Evolutionary conservation across 306 rosid genomes (phyloP).

Genomic region (Glycine tomentella): DNA sequence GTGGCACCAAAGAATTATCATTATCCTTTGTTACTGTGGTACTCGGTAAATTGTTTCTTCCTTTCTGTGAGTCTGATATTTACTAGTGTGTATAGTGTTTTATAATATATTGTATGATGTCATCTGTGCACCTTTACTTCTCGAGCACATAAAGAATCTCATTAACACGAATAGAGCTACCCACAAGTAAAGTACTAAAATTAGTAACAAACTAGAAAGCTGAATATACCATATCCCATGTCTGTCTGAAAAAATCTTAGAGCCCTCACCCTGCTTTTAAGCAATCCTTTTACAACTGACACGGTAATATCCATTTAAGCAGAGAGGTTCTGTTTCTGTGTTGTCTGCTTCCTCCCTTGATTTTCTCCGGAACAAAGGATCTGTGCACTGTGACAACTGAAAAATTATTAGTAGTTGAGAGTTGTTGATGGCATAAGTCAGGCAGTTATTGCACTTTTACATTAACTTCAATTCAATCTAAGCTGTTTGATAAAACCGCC

Average conservation of each 20-base stretch:
- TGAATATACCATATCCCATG: conserved; percentile 36
- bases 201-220: conserved; percentile 37
- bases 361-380: conserved; percentile 39
- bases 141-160: conserved; percentile 40
- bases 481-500: conserved; percentile 34
- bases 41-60: conserved; percentile 1
- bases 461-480: conserved; percentile 12
- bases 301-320: background rate
- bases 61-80: background rate
- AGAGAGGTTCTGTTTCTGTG: background rate
- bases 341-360: conserved; percentile 43
- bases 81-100: background rate
- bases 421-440: conserved; percentile 40
- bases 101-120: background rate
- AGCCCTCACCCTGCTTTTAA: conserved; percentile 30
- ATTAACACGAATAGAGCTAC: conserved; percentile 5
- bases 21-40: background rate
- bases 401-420: conserved; percentile 37
- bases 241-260: conserved; percentile 31
- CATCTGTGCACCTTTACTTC: conserved; percentile 35
- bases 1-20: conserved; percentile 2
- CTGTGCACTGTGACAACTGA: conserved; percentile 24
- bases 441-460: conserved; percentile 37
- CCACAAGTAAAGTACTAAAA: conserved; percentile 23
- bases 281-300: too few relatives aligned